These are phyloP conservation scores for Taiozyma sp. DNA, from an alignment of 1,139 yeast species.

Conservation along the genomic window DNA sequence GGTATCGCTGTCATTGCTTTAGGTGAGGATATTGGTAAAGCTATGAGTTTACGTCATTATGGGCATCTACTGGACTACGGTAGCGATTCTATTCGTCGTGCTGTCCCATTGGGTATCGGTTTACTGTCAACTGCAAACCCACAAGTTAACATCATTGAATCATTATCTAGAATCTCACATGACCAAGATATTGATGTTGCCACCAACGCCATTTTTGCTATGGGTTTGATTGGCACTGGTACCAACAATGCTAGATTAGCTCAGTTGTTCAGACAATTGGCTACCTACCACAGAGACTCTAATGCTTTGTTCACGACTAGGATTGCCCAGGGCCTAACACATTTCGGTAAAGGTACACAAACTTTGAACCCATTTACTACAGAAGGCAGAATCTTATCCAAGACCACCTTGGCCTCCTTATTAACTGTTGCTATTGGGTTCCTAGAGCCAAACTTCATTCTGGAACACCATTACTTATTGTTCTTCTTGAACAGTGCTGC, in stretches of 20 bases:
- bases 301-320: slow-evolving; percentile 91
- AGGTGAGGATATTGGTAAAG: slow-evolving; percentile 98
- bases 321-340: slow-evolving; percentile 91
- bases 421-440: slow-evolving; percentile 82
- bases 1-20: slow-evolving; percentile 94
- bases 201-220: slow-evolving; percentile 88
- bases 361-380: slow-evolving; percentile 86
- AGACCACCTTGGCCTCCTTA: slow-evolving; percentile 86
- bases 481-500: slow-evolving; percentile 87
- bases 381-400: slow-evolving; percentile 83
- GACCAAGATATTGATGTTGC: slow-evolving; percentile 95
- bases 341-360: slow-evolving; percentile 90
- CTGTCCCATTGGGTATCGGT: slow-evolving; percentile 98
- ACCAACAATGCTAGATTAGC: slow-evolving; percentile 98
- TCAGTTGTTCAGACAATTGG: slow-evolving; percentile 89
- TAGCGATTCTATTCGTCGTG: slow-evolving; percentile 83
- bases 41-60: slow-evolving; percentile 95
- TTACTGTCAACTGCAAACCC: slow-evolving; percentile 91
- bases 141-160: slow-evolving; percentile 95
- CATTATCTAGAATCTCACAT: slow-evolving; percentile 92
- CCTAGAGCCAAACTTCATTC: slow-evolving; percentile 69
- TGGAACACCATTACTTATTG: slow-evolving; percentile 73
- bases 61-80: slow-evolving; percentile 99
- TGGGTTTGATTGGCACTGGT: slow-evolving; percentile 99
- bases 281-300: slow-evolving; percentile 89